phyloP scores from a whole-genome alignment of 2,329 filamentous ascomycete species.

The Aspergillus clavatus region DNA sequence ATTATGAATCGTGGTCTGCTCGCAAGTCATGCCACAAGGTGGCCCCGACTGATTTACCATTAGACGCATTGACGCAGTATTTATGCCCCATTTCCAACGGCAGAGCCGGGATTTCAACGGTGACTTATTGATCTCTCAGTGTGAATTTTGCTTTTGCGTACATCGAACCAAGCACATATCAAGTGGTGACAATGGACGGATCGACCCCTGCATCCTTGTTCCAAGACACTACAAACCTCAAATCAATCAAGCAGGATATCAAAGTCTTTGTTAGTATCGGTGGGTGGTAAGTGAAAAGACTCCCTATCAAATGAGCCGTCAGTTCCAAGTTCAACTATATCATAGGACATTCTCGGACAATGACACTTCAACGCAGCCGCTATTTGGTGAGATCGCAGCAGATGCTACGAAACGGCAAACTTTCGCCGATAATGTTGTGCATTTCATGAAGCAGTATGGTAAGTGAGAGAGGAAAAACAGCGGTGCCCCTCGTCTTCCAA shows the following conservation, averaged over 20 bases:
- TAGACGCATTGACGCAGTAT: constrained; percentile 17
- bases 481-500: no score
- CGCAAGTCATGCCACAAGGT: constrained; percentile 14
- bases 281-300: no score
- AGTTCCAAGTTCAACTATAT: no score
- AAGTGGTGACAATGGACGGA: constrained; percentile 22
- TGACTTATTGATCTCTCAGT: no score
- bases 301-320: no score
- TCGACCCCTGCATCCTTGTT: constrained; percentile 16
- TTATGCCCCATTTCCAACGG: no score
- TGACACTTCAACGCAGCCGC: constrained; percentile 20
- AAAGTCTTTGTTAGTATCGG: constrained; percentile 37
- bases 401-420: constrained; percentile 12
- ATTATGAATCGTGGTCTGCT: constrained; percentile 30
- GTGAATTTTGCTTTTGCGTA: constrained; percentile 40
- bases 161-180: constrained; percentile 34
- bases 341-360: constrained; percentile 27
- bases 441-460: constrained; percentile 42
- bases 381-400: constrained; percentile 17
- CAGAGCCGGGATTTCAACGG: no score
- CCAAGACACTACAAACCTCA: constrained; percentile 26
- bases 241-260: constrained; percentile 20
- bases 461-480: no score
- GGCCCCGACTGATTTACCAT: constrained; percentile 4
- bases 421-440: constrained; percentile 36